phyloP scores from a whole-genome alignment of 257 asterid genomes.

The Misopates orontium region DNA sequence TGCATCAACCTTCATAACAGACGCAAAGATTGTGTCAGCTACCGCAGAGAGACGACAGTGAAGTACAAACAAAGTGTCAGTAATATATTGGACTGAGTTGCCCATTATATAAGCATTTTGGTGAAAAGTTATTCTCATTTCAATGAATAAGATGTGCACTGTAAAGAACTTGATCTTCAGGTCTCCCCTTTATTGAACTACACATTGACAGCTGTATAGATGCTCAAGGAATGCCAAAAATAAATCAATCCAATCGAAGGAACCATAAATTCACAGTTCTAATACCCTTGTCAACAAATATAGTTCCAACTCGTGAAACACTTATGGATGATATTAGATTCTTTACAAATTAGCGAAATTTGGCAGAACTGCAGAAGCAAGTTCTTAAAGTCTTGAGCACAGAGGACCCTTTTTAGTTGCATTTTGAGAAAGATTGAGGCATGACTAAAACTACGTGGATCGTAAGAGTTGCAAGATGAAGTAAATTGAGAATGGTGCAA shows the following conservation, averaged over 20 bases:
- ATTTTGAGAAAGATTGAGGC: neutral
- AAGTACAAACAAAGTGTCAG: neutral
- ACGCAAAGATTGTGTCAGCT: neutral
- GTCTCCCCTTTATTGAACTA: no score
- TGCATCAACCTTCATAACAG: conserved; percentile 65
- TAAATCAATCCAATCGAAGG: no score
- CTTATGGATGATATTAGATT: no score
- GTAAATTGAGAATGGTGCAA: conserved; percentile 3
- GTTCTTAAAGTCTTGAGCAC: no score
- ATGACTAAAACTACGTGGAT: neutral
- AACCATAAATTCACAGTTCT: no score
- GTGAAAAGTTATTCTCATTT: neutral
- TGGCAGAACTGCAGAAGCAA: no score
- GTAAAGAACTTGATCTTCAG: no score
- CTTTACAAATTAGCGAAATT: no score
- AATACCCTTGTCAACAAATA: no score
- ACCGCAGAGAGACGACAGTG: neutral
- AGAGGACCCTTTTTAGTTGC: neutral
- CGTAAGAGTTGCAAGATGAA: neutral
- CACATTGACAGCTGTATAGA: no score
- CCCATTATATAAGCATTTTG: neutral
- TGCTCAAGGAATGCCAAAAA: no score
- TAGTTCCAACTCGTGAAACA: no score
- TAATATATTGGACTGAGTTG: neutral
- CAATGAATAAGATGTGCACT: neutral